These are phyloP conservation scores for Anacardium occidentale DNA, from an alignment of 345 rosid species.

Conservation along the genomic window DNA sequence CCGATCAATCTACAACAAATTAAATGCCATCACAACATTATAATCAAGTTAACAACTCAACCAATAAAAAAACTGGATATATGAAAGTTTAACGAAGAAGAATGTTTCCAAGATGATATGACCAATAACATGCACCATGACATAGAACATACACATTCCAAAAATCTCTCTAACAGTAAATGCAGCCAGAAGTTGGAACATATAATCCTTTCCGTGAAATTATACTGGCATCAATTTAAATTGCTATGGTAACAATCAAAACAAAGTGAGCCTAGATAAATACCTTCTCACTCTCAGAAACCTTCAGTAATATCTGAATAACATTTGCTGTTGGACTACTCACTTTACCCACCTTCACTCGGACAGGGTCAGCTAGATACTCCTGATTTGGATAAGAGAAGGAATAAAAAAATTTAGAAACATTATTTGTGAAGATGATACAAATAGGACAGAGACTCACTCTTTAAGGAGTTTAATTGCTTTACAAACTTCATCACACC, in stretches of 20 bases:
- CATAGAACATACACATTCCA: not conserved
- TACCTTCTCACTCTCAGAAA: slow-evolving; percentile 46
- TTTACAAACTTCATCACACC: not conserved
- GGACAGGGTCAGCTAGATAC: slow-evolving; percentile 36
- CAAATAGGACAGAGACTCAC: not conserved
- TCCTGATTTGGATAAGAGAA: slow-evolving; percentile 30
- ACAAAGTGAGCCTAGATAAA: not conserved
- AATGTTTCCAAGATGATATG: slow-evolving; percentile 1
- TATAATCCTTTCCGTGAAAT: not conserved
- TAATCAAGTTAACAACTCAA: not conserved
- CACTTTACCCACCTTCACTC: slow-evolving; percentile 44
- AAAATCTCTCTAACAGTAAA: not conserved
- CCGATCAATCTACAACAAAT: slow-evolving; percentile 32
- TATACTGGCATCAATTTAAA: not conserved
- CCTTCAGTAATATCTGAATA: slow-evolving; percentile 29
- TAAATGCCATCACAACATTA: slow-evolving; percentile 9
- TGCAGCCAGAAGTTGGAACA: not conserved
- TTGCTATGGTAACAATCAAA: not conserved
- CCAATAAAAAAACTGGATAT: not conserved
- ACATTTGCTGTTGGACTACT: slow-evolving; percentile 45
- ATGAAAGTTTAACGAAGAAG: not conserved
- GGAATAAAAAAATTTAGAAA: not conserved
- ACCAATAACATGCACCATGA: not conserved
- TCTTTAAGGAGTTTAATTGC: not conserved
- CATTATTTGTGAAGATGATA: not conserved